These are phyloP conservation scores for Sporisorium graminicola DNA, from an alignment of 1,284 basidiomycete genomes.

Conservation along the genomic window DNA sequence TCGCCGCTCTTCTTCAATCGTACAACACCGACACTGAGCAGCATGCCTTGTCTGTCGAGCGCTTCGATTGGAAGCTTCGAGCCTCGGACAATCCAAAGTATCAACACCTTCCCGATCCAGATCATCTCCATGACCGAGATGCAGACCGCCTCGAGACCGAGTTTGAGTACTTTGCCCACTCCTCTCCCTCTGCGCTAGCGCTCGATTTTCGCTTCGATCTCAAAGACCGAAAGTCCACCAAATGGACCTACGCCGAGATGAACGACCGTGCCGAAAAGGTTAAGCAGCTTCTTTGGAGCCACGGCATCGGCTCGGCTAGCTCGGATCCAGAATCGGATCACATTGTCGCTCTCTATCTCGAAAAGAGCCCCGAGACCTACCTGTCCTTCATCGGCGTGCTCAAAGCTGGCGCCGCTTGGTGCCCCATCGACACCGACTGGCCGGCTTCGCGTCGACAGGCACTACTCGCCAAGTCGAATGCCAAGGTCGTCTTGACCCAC, in stretches of 20 bases:
- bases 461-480: constrained; percentile 66
- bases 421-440: constrained; percentile 70
- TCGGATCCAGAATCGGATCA: constrained; percentile 34
- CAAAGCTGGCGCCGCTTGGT: constrained; percentile 70
- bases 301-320: constrained; percentile 50
- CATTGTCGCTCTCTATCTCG: constrained; percentile 63
- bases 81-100: constrained; percentile 52
- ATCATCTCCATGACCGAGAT: constrained; percentile 27
- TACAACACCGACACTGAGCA: constrained; percentile 23
- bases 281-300: constrained; percentile 47
- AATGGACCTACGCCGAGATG: constrained; percentile 61
- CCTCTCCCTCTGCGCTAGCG: constrained; percentile 45
- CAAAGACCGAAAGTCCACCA: constrained; percentile 19
- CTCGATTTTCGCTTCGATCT: constrained; percentile 62
- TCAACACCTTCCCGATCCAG: constrained; percentile 37
- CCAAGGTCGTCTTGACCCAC: constrained; percentile 55
- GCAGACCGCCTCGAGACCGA: constrained; percentile 54
- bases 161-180: constrained; percentile 52
- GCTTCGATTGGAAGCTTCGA: constrained; percentile 43
- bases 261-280: constrained; percentile 55
- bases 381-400: constrained; percentile 62
- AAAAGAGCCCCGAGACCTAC: constrained; percentile 64
- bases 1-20: constrained; percentile 45
- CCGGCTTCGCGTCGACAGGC: constrained; percentile 65
- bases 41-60: constrained; percentile 42